Evolutionary conservation across 2,329 filamentous ascomycete species (phyloP).

Genomic region (Ilyonectria sp.): DNA sequence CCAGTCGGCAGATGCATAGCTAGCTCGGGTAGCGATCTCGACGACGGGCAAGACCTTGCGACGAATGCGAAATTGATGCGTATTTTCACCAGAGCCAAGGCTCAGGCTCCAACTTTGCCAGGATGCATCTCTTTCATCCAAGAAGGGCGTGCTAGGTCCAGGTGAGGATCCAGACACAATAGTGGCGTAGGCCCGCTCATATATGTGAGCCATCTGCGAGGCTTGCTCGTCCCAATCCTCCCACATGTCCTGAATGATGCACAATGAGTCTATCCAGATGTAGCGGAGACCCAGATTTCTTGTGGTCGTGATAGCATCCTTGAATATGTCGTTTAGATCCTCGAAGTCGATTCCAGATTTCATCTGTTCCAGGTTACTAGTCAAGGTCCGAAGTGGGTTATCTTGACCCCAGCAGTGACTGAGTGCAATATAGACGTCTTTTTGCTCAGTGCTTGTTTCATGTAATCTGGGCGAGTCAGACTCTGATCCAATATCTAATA

Average conservation of each 20-base stretch:
- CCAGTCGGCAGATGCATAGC: not conserved
- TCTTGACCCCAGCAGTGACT: constrained; percentile 18
- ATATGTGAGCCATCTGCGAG: constrained; percentile 20
- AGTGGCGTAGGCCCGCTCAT: constrained; percentile 7
- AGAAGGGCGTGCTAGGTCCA: constrained; percentile 6
- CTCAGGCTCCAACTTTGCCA: not conserved
- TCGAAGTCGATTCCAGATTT: not conserved
- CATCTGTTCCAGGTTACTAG: constrained; percentile 1
- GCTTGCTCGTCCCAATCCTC: constrained; percentile 22
- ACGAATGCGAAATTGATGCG: not conserved
- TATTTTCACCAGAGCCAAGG: not conserved
- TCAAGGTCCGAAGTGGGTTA: constrained; percentile 13
- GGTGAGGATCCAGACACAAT: constrained; percentile 12
- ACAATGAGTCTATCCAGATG: constrained; percentile 22
- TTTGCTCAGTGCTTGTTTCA: not conserved
- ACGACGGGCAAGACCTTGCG: constrained; percentile 10
- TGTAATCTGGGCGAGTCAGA: not conserved
- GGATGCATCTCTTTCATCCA: not conserved
- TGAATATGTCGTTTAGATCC: constrained; percentile 10
- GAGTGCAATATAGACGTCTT: constrained; percentile 9
- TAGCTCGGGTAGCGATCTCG: not conserved
- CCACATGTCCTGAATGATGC: constrained; percentile 18
- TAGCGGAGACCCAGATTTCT: constrained; percentile 10
- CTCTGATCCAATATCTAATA: constrained; percentile 6
- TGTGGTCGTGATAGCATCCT: constrained; percentile 12